phyloP scores from a whole-genome alignment of 2,329 filamentous ascomycete genomes.

The Eutypa lata region DNA sequence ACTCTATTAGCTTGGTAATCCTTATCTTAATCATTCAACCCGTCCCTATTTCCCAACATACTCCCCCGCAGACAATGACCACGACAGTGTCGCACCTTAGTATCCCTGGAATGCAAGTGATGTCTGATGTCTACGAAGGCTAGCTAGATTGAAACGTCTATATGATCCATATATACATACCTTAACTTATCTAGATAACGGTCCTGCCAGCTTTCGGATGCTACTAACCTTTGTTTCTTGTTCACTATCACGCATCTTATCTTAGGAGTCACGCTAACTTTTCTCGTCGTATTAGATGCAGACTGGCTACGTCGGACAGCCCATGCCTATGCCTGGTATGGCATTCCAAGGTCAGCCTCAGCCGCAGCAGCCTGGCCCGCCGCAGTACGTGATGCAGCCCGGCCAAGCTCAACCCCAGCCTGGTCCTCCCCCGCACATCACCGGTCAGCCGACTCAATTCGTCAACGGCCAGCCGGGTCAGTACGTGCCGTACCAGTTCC shows the following conservation, averaged over 20 bases:
- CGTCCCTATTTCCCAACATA: not conserved
- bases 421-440: not conserved
- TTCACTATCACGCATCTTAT: not conserved
- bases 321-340: constrained; percentile 13
- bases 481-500: too few species aligned
- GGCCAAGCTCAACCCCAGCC: not conserved
- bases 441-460: not conserved
- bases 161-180: too few species aligned
- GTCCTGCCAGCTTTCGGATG: not conserved
- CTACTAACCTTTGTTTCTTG: not conserved
- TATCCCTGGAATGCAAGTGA: not conserved
- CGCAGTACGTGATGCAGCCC: not conserved
- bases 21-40: not conserved
- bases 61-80: too few species aligned
- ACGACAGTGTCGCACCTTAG: not conserved
- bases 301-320: constrained; percentile 2
- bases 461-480: not conserved
- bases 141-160: too few species aligned
- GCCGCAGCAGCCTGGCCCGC: not conserved
- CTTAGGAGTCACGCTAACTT: not conserved
- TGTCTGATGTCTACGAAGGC: not conserved
- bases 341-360: not conserved
- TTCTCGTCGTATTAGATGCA: not conserved
- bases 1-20: too few species aligned
- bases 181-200: not conserved